Evolutionary conservation across 345 rosid genomes (phyloP).

Genomic region (Bretschneidera sinensis): DNA sequence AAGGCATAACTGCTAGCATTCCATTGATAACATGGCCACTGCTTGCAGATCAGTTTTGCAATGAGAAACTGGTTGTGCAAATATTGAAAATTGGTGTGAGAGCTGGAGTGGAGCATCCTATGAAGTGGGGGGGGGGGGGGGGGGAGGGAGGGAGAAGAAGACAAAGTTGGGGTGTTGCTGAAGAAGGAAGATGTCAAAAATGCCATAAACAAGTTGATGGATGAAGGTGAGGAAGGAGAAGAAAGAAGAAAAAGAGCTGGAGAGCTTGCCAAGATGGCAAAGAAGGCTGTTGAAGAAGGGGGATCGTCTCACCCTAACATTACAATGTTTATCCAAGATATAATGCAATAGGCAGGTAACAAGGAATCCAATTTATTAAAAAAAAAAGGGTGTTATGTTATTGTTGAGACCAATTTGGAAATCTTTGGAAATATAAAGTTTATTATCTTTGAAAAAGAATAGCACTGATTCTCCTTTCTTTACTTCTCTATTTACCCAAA

Average conservation of each 20-base stretch:
- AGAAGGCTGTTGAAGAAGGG: conserved; percentile 20
- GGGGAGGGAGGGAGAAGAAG: no score
- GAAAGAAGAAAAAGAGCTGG: conserved; percentile 20
- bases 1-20: conserved; percentile 25
- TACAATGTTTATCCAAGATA: conserved; percentile 14
- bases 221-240: conserved; percentile 16
- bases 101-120: conserved; percentile 19
- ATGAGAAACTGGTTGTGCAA: conserved; percentile 31
- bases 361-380: no score
- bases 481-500: no score
- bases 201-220: conserved; percentile 23
- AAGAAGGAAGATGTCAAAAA: conserved; percentile 18
- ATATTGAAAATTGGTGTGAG: conserved; percentile 21
- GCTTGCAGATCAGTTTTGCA: conserved; percentile 35
- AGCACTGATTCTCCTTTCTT: no score
- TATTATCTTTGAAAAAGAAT: no score
- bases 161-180: conserved; percentile 12
- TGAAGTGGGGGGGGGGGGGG: conserved; percentile 8
- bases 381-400: no score
- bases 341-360: conserved; percentile 1
- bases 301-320: conserved; percentile 25
- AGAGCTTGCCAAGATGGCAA: conserved; percentile 21
- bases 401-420: no score
- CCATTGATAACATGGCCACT: conserved; percentile 38
- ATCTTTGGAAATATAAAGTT: no score